Evolutionary conservation across 2,329 filamentous ascomycete genomes (phyloP), one percentile per base, ranked within the genome.

Genomic region (Bisporella sp.): DNA sequence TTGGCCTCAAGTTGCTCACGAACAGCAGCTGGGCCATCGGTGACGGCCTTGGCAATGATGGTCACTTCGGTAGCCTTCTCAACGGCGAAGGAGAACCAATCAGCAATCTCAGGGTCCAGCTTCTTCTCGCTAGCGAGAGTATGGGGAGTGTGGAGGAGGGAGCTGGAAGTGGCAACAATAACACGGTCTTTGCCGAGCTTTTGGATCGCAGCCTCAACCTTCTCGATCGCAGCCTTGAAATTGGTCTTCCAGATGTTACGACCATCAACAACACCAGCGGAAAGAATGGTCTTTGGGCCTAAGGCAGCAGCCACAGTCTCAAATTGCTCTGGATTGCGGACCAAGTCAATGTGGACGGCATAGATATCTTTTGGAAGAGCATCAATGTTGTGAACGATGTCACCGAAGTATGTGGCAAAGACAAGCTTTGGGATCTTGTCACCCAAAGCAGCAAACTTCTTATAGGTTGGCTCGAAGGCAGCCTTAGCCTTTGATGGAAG

Each of bases 191-290:
- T 92, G 76, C 93, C 92, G 57, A 99, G 83, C 78, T 95, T 89
- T 78, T 96, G 89, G 65, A 97, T 77, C 59, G 92, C 93, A 54
- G 82, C 77, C 82, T 97, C 89, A 55, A 93, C 86, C 58, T 77
- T 82, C 78, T 93, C 91, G 59, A 99, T 95, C 67, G 93, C 90
- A 65, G 82, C 83, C 82, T 95, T 87, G 77, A 96, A 87, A 85
- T 97, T 95, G 75, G 90, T 96, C 88, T 99, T 99, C 93, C 93
- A 99, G 80, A 99, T 97, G 82, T 99, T 99, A 67, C 93, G 90
- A 66, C 93, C 93, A 66, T 99, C 91, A 61, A 99, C 93, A 64
- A 99, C 87, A 89, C 93, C 93, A 59, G 84, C 87, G 60, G 93
- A 99, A 60, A 99, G 85, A 62, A 90, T 73, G 69, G 96, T 95